Conservation (phyloP, 2,329 filamentous ascomycete genomes). For the Cladophialophora immunda region DNA sequence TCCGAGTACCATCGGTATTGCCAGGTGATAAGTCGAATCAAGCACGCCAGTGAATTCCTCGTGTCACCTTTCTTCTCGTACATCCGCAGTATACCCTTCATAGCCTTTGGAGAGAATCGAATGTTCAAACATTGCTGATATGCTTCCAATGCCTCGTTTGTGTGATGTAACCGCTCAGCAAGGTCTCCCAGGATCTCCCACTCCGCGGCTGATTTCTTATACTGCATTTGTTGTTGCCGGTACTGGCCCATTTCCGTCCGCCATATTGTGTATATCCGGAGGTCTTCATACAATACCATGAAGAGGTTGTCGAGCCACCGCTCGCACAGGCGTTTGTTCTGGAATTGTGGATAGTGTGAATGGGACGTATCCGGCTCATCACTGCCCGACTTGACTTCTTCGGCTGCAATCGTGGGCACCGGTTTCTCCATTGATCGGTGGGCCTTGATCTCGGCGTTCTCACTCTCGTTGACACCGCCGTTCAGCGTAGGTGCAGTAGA, state of each 20-base stretch:
- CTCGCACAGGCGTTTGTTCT: constrained; percentile 96
- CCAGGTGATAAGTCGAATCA: constrained; percentile 94
- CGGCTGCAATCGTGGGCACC: constrained; percentile 77
- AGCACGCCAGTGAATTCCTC: constrained; percentile 79
- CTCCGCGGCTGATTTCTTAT: constrained; percentile 95
- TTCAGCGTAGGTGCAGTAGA: constrained; percentile 46
- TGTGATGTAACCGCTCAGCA: constrained; percentile 90
- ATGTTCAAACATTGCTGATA: constrained; percentile 87
- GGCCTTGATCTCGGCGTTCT: constrained; percentile 43
- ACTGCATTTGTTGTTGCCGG: constrained; percentile 89
- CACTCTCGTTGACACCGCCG: constrained; percentile 37
- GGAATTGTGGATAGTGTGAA: constrained; percentile 84
- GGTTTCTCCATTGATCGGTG: constrained; percentile 74
- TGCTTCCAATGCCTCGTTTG: constrained; percentile 89
- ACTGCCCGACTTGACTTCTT: constrained; percentile 76
- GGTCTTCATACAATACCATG: constrained; percentile 98
- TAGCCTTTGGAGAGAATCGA: constrained; percentile 91
- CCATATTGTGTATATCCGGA: constrained; percentile 99
- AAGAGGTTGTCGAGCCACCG: constrained; percentile 98
- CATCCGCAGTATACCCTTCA: constrained; percentile 81
- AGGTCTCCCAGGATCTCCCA: constrained; percentile 97
- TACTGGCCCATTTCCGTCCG: constrained; percentile 97
- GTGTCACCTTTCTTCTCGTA: constrained; percentile 82
- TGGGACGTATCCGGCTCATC: constrained; percentile 74
- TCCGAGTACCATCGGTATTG: constrained; percentile 99